Evolutionary conservation across 148 eudicot genomes (phyloP), one percentile per base, ranked within the genome.

Genomic region (Vaccinium corymbosum): DNA sequence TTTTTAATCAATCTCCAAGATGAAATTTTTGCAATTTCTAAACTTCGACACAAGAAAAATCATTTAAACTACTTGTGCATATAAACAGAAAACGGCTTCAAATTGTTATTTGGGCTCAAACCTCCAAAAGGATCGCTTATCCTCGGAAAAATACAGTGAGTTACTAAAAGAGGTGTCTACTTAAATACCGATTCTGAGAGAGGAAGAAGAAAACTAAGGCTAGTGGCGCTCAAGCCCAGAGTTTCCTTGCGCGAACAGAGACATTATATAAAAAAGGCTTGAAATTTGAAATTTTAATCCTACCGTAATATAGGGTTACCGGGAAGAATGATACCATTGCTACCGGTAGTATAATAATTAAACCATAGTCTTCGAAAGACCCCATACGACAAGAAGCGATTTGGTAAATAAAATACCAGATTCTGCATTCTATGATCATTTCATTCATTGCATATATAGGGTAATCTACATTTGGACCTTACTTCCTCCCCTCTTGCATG

Each of bases 401-500:
- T 27, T 68, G 73, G 38, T 35, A 35, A 38, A 6, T 7, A 72
- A 35, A 35, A 72, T 35, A 72, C 76, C 76, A 72, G 76, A 32
- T 72, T 35, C 49, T 72, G 49, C 76, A 72, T 49, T 72, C 76
- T 68, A 72, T 38, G 35, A 32, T 35, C 16, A 27, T 16, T 71
- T 35, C 76, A 8, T 72, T 35, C 10, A 16, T 16, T 7, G 17
- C 76, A 72, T 68, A 62, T 9, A 62, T 6, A 79, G 16, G 22
- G 55, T 78, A 79, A 62, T 86, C 89, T 3, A 59, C 83, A 14
- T 84, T 88, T 22, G 29, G 77, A 83, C 49, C 52, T 89, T 84
- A 86, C 84, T 91, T 85, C 90, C 92, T 81, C 83, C 98, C 90
- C 87, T 91, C 88, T 89, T 94, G 86, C 80, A 90, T 70, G 27